These are phyloP conservation scores for Leptographium wingfieldii DNA, from an alignment of 2,329 filamentous ascomycete genomes.

Conservation along the genomic window DNA sequence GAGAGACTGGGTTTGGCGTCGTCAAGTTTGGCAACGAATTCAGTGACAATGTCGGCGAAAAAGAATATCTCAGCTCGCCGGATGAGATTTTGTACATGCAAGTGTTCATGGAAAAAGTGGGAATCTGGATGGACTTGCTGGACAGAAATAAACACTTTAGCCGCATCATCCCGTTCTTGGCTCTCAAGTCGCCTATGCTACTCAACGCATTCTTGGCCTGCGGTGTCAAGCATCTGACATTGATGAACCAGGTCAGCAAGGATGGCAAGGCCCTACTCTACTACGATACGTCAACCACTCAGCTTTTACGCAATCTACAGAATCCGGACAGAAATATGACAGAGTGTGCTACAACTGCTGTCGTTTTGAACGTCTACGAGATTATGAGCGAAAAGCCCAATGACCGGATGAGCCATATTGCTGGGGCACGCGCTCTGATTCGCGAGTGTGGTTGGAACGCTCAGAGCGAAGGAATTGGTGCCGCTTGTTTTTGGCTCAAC, in stretches of 20 bases:
- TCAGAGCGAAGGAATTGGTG: constrained; percentile 62
- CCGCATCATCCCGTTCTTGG: constrained; percentile 68
- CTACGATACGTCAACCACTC: constrained; percentile 73
- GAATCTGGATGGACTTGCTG: constrained; percentile 88
- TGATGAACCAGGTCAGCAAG: constrained; percentile 53
- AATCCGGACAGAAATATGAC: constrained; percentile 75
- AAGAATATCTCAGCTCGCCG: constrained; percentile 55
- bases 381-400: constrained; percentile 74
- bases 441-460: constrained; percentile 86
- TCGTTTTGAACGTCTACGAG: constrained; percentile 85
- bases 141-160: constrained; percentile 80
- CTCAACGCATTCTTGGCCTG: constrained; percentile 82
- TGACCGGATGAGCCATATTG: constrained; percentile 80
- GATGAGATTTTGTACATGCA: constrained; percentile 87
- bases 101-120: constrained; percentile 82
- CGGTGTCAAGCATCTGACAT: constrained; percentile 66
- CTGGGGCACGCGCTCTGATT: constrained; percentile 72
- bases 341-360: constrained; percentile 75
- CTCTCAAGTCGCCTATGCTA: constrained; percentile 74
- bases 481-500: constrained; percentile 90
- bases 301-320: constrained; percentile 63
- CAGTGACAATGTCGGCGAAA: constrained; percentile 16
- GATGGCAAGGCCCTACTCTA: constrained; percentile 71
- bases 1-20: neutral
- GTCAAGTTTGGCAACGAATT: neutral